phyloP scores from a whole-genome alignment of 2,329 filamentous ascomycete species.

The Phialophora expanda region DNA sequence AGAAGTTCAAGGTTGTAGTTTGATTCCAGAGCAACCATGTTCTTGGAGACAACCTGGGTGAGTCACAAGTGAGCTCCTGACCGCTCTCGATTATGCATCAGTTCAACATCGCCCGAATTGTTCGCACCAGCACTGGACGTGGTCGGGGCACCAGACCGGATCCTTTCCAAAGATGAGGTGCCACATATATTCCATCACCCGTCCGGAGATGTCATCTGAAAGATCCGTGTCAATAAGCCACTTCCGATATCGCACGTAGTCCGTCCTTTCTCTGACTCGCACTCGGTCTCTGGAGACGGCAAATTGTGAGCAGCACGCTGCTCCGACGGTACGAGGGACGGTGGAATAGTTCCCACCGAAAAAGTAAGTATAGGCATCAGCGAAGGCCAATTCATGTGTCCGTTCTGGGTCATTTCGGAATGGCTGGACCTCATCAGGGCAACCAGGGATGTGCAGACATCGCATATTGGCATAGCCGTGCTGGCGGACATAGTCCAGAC shows the following conservation, averaged over 20 bases:
- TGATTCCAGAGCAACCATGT: too few species aligned
- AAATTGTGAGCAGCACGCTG: slow-evolving; percentile 67
- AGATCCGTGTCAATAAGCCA: slow-evolving; percentile 64
- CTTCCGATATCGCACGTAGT: slow-evolving; percentile 63
- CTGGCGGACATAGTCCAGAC: slow-evolving; percentile 57
- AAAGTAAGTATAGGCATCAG: slow-evolving; percentile 47
- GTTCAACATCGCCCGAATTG: too few species aligned
- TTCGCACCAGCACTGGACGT: too few species aligned
- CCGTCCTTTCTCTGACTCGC: slow-evolving; percentile 56
- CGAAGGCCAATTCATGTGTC: slow-evolving; percentile 46
- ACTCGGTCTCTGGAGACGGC: slow-evolving; percentile 65
- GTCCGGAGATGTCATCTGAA: slow-evolving; percentile 61
- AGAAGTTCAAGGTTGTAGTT: too few species aligned
- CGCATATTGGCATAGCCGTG: slow-evolving; percentile 66
- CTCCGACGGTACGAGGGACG: slow-evolving; percentile 31
- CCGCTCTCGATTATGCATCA: too few species aligned
- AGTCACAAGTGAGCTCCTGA: too few species aligned
- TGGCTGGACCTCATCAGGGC: slow-evolving; percentile 41
- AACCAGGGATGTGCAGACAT: slow-evolving; percentile 65
- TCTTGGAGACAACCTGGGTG: too few species aligned
- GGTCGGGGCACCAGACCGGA: too few species aligned
- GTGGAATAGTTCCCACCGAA: slow-evolving; percentile 40
- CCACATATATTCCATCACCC: slow-evolving; percentile 69
- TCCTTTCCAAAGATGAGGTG: slow-evolving; percentile 60
- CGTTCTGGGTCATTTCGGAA: slow-evolving; percentile 42